Conservation (phyloP, 306 rosid genomes). For the Cicer yamashitae region DNA sequence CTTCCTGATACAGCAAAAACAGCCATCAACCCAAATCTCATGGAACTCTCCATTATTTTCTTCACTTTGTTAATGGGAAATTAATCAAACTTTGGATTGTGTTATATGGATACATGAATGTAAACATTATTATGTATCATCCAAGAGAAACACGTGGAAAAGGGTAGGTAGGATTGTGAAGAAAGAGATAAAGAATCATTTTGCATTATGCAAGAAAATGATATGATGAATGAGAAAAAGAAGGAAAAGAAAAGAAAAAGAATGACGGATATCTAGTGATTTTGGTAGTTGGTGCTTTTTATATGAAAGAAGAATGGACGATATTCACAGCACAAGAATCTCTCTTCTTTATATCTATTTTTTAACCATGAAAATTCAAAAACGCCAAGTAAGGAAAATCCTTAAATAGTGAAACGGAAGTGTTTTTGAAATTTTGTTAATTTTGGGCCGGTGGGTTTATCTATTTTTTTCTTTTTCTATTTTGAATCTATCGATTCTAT, state of each 20-base stretch:
- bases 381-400: conserved; percentile 5
- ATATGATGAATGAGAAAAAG: neutral
- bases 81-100: conserved; percentile 3
- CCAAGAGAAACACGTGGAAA: conserved; percentile 34
- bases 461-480: neutral
- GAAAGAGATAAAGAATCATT: conserved; percentile 39
- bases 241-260: neutral
- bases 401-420: conserved; percentile 35
- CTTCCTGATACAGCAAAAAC: conserved; percentile 83
- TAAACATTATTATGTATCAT: conserved; percentile 1
- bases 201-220: conserved; percentile 18
- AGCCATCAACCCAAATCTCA: conserved; percentile 74
- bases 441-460: conserved; percentile 25
- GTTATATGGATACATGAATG: conserved; percentile 6
- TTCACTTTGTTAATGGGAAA: neutral
- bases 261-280: conserved; percentile 6
- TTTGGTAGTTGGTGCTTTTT: conserved; percentile 32
- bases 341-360: neutral
- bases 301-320: conserved; percentile 31
- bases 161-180: neutral
- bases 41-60: conserved; percentile 59
- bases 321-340: conserved; percentile 26
- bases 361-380: conserved; percentile 32
- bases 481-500: neutral
- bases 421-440: conserved; percentile 18